Evolutionary conservation across 2,329 filamentous ascomycete species (phyloP), one percentile per base, ranked within the genome.

Genomic region (Hymenoscyphus occultus): DNA sequence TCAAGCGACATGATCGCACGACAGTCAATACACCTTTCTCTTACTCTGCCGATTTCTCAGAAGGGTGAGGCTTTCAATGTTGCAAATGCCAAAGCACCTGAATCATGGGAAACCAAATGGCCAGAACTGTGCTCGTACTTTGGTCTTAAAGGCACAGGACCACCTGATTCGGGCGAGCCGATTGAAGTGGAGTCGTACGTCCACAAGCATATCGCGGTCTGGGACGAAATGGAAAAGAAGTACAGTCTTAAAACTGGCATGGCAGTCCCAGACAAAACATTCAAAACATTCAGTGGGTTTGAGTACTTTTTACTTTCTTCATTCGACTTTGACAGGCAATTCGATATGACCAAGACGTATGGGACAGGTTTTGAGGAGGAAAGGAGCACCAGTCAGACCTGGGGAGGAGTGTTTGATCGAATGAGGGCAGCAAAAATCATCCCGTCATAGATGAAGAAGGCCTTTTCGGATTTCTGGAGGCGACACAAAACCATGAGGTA

Each of bases 111-210:
- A 35, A 71, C 71, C 5, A 80, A 80, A 70, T 81, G 80, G 80
- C 78, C 79, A 5, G 69, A 79, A 5, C 76, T 81, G 42, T 79
- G 78, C 67, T 74, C 77, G 2, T 81, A 80, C 68, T 81, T 82
- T 72, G 77, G 79, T 5, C 71, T 82, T 54, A 78, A 78, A 68
- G 79, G 79, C 0, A 76, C 76, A 4, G 67, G 67, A 1, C 75
- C 76, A 10, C 28, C 56, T 48, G n/a, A 60, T 69, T 7, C 66
- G 69, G 60, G 70, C 72, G 64, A 74, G 68, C 60, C 70, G 3
- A 68, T 72, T 22, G 75, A 78, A 66, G 71, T 77, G n/a, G 70
- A 74, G 32, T 65, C 70, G 22, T 78, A 76, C 66, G 75, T 78
- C 62, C 71, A 72, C 51, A 71, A 74, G n/a, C 71, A 78, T 67